Base-by-base conservation (phyloP, 2,329 filamentous ascomycete species). In the Paraphoma sp. region DNA sequence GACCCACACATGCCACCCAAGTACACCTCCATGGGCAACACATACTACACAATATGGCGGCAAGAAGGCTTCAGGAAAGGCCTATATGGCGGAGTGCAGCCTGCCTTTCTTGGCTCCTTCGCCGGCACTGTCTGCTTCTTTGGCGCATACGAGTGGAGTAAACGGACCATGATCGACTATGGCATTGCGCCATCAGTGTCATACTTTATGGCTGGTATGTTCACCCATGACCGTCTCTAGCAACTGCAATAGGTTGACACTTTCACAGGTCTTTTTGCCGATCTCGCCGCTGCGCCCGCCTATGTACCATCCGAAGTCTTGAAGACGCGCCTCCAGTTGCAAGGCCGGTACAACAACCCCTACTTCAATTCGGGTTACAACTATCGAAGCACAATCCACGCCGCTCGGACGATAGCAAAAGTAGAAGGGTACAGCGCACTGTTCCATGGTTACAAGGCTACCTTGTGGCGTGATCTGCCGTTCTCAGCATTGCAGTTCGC, bases 221-320 rank as follows among this genome's bases (percentile, higher is more conserved):
- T 17, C 33, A 23, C 36, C 23, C 9, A 36, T 14, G 29, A 17
- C 17, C 11, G 9, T 31, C 4, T 9, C 11, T 18, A 12, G n/a
- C 12, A 48, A 48, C 10, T 3, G 8, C 17, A 8, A 50, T 10
- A 36, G 52, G 36, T 49, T 23, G 18, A 36, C 8, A 2, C 9
- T 23, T 31, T 6, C 61, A 23, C 23, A 93, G 92, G 94, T n/a
- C 93, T 98, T 68, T 75, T 97, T 57, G 95, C 94, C 59, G 95
- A 99, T 73, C 83, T 97, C 18, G 94, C 92, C 44, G 94, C 95
- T 1, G 97, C 93, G 0, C 84, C 97, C 57, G 86, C 97, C 57
- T 99, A 99, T 73, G 96, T 99, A 4, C 96, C 95, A 4, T 97
- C 94, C 11, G 96, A 99, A 78, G 95, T 99, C 5, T 84, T 99